Evolutionary conservation across 108 stramenopile species (phyloP), one percentile per base, ranked within the genome.

Genomic region (Aureococcus anophagefferens): DNA sequence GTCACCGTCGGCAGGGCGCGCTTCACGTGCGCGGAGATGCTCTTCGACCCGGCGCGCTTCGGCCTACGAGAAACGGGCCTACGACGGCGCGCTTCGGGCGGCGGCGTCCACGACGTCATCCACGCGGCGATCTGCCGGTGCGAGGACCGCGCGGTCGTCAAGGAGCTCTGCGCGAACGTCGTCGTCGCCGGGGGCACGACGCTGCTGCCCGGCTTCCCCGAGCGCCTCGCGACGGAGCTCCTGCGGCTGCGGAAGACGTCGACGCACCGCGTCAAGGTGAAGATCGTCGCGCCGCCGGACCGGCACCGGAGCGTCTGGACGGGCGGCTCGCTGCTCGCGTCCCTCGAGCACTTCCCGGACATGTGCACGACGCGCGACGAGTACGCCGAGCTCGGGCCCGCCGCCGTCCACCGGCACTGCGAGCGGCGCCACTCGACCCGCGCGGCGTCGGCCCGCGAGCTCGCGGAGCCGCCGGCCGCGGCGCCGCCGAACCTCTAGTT

Each of bases 261-360:
- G 32, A 80, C 81, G 31, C 40, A 51, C 31, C 78, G 75, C 63
- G 46, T 75, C 31, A 81, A 81, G 74, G 77, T 82, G 34, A 67
- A 80, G 28, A 82, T 82, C 35, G 74, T 77, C 30, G 81, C 81
- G 34, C 81, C 81, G 17, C 81, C 80, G 46, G 80, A 82, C 40
- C 79, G 81, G 7, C 7, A 3, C 51, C 51, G 4, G 77, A 90
- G 89, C 29, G 85, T 88, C 16, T 98, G 93, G 91, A 91, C 92
- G 17, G 97, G 97, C 68, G 97, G 97, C 36, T 91, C 91, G 35
- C 96, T 99, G 69, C 79, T 98, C 69, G 95, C 96, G 31, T 96
- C 95, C 82, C 91, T 99, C 62, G 88, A 94, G 0, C 96, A 95
- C 16, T 99, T 99, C 83, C 93, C 95, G 90, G 81, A 82, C 73